Base-by-base conservation (phyloP, 2,329 filamentous ascomycete genomes). In the Venturia nashicola region DNA sequence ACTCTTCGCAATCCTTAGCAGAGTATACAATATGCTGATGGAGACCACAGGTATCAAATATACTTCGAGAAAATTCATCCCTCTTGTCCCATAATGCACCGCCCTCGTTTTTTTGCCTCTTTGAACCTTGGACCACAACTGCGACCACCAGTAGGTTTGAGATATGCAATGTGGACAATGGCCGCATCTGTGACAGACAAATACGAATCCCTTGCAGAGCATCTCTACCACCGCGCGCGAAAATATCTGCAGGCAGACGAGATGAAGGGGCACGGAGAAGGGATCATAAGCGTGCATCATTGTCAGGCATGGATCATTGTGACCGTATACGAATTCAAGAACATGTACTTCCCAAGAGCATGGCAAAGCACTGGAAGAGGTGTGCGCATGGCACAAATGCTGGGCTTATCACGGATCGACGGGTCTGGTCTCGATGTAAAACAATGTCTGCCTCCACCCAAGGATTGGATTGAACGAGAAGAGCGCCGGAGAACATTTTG, bases 121-220 rank as follows among this genome's bases (percentile, higher is more conserved):
- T 90, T 97, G 86, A 91, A 93, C 71, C 80, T 97, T 75, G 85
- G 90, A n/a, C 91, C 91, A 20, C 86, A 86, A 67, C 87, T 91
- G 78, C 85, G 93, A 34, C 93, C 94, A 1, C 91, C 93, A 0
- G 86, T 96, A 39, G 91, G 89, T 68, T 77, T 99, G 61, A 86
- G 94, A 69, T 99, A 99, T 76, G 91, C 90, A 64, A 95, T 97
- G 81, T 97, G 93, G 93, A 90, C 88, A n/a, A 78, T 91, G 70
- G 91, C 93, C n/a, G 92, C 91, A 67, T 88, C 90, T 5, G 83
- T 92, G 54, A 86, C 85, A 3, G 91, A 96, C 65, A 94, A 91
- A 72, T 97, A 90, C 72, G 79, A 82, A 42, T 83, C 85, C 63
- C 76, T 96, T 16, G 91, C 91, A 71, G 88, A 92, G 63, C 85